Evolutionary conservation across 2,329 filamentous ascomycete genomes (phyloP).

Genomic region (Arthrobotrys conoides): DNA sequence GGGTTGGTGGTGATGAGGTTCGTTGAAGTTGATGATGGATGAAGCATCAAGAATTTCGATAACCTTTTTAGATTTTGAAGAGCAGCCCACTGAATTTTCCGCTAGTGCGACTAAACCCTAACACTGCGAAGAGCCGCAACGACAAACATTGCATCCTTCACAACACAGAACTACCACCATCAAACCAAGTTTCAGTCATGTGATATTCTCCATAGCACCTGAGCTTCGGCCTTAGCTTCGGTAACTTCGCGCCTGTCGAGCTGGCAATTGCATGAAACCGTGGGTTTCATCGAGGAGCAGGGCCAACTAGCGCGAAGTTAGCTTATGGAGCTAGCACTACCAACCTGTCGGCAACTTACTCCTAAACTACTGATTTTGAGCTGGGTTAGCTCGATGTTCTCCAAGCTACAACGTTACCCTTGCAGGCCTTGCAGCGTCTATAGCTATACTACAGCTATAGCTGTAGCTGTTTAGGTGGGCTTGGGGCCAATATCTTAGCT

Average conservation of each 20-base stretch:
- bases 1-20: conserved; percentile 35
- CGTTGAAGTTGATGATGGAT: conserved; percentile 56
- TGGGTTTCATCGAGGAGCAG: not conserved
- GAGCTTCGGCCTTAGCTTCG: not conserved
- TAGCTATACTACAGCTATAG: conserved; percentile 1
- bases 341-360: conserved; percentile 3
- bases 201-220: no score
- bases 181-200: not conserved
- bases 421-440: not conserved
- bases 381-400: not conserved
- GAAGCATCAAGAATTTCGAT: conserved; percentile 45
- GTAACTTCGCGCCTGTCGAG: not conserved
- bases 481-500: not conserved
- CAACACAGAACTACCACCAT: conserved; percentile 19
- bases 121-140: conserved; percentile 41
- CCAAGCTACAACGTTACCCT: not conserved
- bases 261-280: not conserved
- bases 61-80: conserved; percentile 40
- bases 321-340: not conserved
- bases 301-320: not conserved
- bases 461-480: not conserved
- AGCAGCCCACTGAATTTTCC: conserved; percentile 28
- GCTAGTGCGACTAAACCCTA: conserved; percentile 55
- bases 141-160: conserved; percentile 6
- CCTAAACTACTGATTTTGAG: not conserved